Evolutionary conservation across 768 basidiomycete genomes (phyloP).

Genomic region (Tricholoma sp.): DNA sequence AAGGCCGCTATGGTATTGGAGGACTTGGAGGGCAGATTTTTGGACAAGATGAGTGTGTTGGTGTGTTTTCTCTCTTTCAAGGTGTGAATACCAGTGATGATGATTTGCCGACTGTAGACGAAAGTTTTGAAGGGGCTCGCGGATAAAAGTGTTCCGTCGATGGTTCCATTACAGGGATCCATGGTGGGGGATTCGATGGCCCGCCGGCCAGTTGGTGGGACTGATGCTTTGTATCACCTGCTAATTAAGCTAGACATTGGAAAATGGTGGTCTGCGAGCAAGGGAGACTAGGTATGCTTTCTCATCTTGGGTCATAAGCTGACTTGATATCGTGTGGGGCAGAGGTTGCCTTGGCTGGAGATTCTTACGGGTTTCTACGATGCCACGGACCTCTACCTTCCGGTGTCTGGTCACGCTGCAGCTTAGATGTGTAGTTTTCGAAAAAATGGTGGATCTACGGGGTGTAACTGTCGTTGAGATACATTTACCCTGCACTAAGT

Average conservation of each 20-base stretch:
- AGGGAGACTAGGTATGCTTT: not conserved
- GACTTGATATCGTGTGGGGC: not conserved
- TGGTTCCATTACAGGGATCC: conserved; percentile 17
- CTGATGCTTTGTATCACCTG: conserved; percentile 50
- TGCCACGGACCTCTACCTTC: no score
- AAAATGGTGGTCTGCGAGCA: conserved; percentile 50
- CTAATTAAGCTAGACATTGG: conserved; percentile 48
- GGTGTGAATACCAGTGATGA: no score
- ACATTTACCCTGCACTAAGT: no score
- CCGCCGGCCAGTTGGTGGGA: conserved; percentile 41
- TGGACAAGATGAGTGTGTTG: conserved; percentile 48
- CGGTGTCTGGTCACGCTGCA: no score
- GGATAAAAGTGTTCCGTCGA: conserved; percentile 40
- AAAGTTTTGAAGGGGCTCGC: conserved; percentile 50
- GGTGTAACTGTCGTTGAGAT: no score
- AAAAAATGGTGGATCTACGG: no score
- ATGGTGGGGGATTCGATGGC: conserved; percentile 14
- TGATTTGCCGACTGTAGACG: conserved; percentile 30
- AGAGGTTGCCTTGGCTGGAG: not conserved
- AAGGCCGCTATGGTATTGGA: conserved; percentile 55
- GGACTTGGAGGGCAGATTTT: conserved; percentile 49
- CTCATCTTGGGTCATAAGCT: not conserved
- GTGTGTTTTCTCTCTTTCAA: conserved; percentile 33
- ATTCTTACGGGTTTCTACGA: no score
- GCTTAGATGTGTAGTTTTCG: no score